Conservation (phyloP, 2,329 filamentous ascomycete genomes). For the Leptoxyphium fumago region DNA sequence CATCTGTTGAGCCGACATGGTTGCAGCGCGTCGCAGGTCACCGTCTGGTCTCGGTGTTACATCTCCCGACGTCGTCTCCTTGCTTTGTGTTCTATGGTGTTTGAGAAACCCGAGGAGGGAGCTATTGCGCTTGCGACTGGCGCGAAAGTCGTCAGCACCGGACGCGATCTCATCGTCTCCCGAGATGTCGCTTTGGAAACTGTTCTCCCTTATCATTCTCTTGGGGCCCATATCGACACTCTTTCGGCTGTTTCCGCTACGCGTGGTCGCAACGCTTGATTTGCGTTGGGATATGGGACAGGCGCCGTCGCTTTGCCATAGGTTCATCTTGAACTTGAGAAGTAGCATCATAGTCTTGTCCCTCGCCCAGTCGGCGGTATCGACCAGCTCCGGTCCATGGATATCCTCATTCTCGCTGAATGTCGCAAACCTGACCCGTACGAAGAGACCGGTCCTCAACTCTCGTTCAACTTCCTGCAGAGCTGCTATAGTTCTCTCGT, state of each 20-base stretch:
- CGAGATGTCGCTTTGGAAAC: background rate
- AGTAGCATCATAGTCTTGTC: constrained; percentile 17
- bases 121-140: constrained; percentile 11
- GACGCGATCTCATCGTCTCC: constrained; percentile 1
- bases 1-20: background rate
- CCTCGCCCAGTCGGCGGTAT: constrained; percentile 16
- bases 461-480: constrained; percentile 19
- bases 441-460: constrained; percentile 15
- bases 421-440: constrained; percentile 16
- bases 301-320: constrained; percentile 5
- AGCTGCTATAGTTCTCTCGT: constrained; percentile 16
- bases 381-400: constrained; percentile 15
- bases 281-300: constrained; percentile 2
- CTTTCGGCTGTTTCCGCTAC: background rate
- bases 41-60: constrained; percentile 7
- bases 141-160: constrained; percentile 11
- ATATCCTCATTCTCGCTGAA: constrained; percentile 16
- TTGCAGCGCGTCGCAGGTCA: constrained; percentile 7
- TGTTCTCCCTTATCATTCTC: background rate
- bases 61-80: background rate
- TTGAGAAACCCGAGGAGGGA: constrained; percentile 16
- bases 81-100: constrained; percentile 4
- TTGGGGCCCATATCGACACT: background rate
- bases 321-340: constrained; percentile 16
- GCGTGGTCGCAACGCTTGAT: background rate